Evolutionary conservation across 2,329 filamentous ascomycete species (phyloP), one percentile per base, ranked within the genome.

Genomic region (Sporothrix brunneoviolacea): DNA sequence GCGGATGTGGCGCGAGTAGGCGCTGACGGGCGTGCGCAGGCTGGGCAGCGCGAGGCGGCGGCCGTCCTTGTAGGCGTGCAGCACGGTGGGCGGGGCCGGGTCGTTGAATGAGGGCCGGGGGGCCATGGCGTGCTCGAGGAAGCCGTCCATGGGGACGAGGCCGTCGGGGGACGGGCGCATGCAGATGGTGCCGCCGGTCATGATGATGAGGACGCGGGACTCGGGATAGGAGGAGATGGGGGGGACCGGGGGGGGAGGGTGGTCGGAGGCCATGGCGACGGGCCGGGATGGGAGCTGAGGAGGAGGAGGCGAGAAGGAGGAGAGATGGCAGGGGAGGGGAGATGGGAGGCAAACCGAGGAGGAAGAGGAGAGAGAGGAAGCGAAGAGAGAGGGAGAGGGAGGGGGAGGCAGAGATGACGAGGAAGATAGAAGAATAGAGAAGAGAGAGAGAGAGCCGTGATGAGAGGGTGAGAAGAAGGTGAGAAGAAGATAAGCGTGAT

Each of bases 121-220:
- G 4, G 86, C 84, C 73, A 96, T 84, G 60, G 88, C 89, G 58
- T 82, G 82, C 60, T 93, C 80, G 39, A 95, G 73, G 64, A 96
- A 95, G 4, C 86, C 85, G 60, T 80, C 73, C 50, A 87, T 86
- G 6, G 91, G 91, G 32, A 93, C 76, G 48, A 95, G 80, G 1
- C 91, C 91, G 58, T 89, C 80, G 8, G 79, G 77, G 9, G 88
- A 89, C 49, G 83, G 84, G 63, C 85, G 82, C 91, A 96, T 95
- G 70, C 89, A 95, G 61, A 95, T 95, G 7, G 86, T 90, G 39
- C 86, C 86, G 54, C 88, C 90, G 12, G 91, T 95, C 72, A 94
- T 91, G 67, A 95, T 88, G 61, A 95, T 86, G 57, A 96, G 75
- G 12, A 96, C 86, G 52, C 87, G 77, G 21, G 88, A 88, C 65